Base-by-base conservation (phyloP, 192 early-diverging fungal species). In the Chytriomyces sp. region DNA sequence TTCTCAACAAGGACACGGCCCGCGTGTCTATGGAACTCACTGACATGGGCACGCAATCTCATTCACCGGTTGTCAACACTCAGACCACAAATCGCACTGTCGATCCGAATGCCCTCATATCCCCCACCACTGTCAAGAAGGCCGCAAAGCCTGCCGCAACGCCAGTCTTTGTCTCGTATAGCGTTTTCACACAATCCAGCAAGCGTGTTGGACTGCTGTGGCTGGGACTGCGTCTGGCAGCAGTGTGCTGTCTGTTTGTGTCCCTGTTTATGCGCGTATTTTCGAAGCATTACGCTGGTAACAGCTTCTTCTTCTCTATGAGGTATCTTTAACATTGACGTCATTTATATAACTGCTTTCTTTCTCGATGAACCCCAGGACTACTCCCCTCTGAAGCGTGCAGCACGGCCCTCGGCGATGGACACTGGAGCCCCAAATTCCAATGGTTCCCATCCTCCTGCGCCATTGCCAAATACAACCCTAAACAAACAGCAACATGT, bases 401-500 rank as follows among this genome's bases (percentile, higher is more conserved):
- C 71, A 10, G 8, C 28, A n/a, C 44, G 11, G 7, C 26, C 2
- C 71, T 73, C 45, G 44, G 45, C 45, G 16, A 8, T 3, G 71
- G 71, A 4, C 71, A 73, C 61, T 73, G 71, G 71, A 62, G 59
- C 13, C 35, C 71, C 24, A 60, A 62, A n/a, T 35, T n/a, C 24
- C 10, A 26, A n/a, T 73, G 71, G 71, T n/a, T 20, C 18, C 20
- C 60, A 7, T 28, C 44, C 20, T 11, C 71, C 8, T 73, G 71
- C 44, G 71, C 71, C 9, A 47, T 45, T 0, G 60, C 53, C 13
- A 63, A 63, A 59, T 93, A 92, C 76, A 77, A 82, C 35, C 7
- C 63, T 3, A 35, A 76, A n/a, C 81, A 87, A 23, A 62, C 87
- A 6, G 43, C 48, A 0, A 72, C 48, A 10, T 94, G 92, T 68